phyloP scores from a whole-genome alignment of 2,329 filamentous ascomycete species.

The Stachybotrys echinatus region DNA sequence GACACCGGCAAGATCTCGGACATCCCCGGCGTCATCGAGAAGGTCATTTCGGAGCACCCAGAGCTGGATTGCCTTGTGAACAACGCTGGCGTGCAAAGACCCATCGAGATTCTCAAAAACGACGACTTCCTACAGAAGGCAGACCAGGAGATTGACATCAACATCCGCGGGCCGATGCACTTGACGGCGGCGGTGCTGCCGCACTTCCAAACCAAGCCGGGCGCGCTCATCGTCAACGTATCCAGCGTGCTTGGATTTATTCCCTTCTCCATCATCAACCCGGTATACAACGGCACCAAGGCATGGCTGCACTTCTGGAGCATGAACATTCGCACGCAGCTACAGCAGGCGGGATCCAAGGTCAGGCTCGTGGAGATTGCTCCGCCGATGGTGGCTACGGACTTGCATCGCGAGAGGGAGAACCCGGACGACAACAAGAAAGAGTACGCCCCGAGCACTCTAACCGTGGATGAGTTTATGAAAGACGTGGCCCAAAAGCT shows the following conservation, averaged over 20 bases:
- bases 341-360: slow-evolving; percentile 25
- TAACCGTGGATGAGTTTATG: slow-evolving; percentile 51
- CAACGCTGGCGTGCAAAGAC: slow-evolving; percentile 54
- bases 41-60: slow-evolving; percentile 40
- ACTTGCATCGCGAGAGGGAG: slow-evolving; percentile 48
- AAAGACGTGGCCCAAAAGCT: slow-evolving; percentile 36
- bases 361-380: slow-evolving; percentile 50
- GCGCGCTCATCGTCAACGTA: slow-evolving; percentile 46
- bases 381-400: slow-evolving; percentile 48
- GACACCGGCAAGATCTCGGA: slow-evolving; percentile 41
- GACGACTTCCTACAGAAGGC: slow-evolving; percentile 42
- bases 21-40: slow-evolving; percentile 38
- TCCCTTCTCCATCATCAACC: slow-evolving; percentile 48
- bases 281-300: slow-evolving; percentile 55
- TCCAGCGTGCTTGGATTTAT: slow-evolving; percentile 48
- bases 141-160: slow-evolving; percentile 53
- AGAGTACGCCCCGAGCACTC: slow-evolving; percentile 32
- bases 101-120: slow-evolving; percentile 36
- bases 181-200: slow-evolving; percentile 41
- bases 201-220: slow-evolving; percentile 38
- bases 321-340: slow-evolving; percentile 48
- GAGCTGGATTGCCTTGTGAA: slow-evolving; percentile 52
- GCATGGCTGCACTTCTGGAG: slow-evolving; percentile 53
- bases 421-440: slow-evolving; percentile 57
- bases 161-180: slow-evolving; percentile 54